Conservation (phyloP, 164 flowering plant species). For the Dillenia turbinata region DNA sequence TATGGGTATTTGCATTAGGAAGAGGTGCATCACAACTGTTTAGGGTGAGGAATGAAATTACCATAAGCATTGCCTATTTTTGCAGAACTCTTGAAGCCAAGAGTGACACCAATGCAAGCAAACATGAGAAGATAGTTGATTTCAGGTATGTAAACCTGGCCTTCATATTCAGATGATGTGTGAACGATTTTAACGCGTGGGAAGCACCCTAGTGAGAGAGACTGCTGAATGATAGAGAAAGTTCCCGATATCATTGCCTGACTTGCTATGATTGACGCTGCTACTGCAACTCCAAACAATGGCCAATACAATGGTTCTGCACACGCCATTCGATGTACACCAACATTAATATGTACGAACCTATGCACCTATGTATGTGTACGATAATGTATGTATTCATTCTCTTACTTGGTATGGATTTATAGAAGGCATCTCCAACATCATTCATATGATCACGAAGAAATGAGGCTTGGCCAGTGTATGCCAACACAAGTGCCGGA, state of each 20-base stretch:
- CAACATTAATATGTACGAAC: background rate
- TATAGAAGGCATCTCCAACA: constrained; percentile 20
- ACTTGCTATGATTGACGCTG: constrained; percentile 20
- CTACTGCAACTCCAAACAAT: constrained; percentile 14
- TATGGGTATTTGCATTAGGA: too few relatives aligned
- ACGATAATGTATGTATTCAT: too few relatives aligned
- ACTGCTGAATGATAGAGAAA: constrained; percentile 18
- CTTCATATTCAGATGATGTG: constrained; percentile 22
- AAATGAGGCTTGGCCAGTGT: constrained; percentile 19
- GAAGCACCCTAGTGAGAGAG: constrained; percentile 22
- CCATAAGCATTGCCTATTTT: constrained; percentile 26
- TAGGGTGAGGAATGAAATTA: background rate
- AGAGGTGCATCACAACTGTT: too few relatives aligned
- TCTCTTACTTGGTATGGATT: constrained; percentile 18
- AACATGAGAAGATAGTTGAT: constrained; percentile 23
- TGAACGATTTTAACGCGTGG: constrained; percentile 21
- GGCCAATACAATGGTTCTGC: constrained; percentile 22
- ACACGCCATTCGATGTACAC: background rate
- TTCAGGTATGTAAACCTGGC: constrained; percentile 27
- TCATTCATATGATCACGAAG: constrained; percentile 11
- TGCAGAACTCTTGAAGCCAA: constrained; percentile 16
- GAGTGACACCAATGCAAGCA: constrained; percentile 17
- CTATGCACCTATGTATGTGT: too few relatives aligned
- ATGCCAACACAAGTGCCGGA: constrained; percentile 18
- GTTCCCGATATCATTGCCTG: constrained; percentile 25